Conservation (phyloP, 2,329 filamentous ascomycete genomes). For the Pseudogymnoascus sp. region DNA sequence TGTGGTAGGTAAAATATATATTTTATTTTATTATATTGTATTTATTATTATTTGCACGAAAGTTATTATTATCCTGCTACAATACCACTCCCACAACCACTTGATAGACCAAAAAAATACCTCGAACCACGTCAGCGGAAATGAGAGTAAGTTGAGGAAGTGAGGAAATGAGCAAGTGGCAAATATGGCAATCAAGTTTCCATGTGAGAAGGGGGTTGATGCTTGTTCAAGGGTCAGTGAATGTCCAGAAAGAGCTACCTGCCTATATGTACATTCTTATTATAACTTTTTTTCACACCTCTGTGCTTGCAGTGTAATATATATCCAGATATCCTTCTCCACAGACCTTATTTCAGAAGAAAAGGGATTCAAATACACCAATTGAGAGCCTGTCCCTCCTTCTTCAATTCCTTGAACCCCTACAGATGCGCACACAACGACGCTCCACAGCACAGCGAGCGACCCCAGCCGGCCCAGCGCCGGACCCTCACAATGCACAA, state of each 20-base stretch:
- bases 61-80: neutral
- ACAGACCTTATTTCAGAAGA: neutral
- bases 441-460: neutral
- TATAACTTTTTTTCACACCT: neutral
- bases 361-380: neutral
- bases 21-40: neutral
- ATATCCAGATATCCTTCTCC: neutral
- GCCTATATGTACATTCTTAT: constrained; percentile 1
- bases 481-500: neutral
- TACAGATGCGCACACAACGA: neutral
- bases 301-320: neutral
- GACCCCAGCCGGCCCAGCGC: neutral
- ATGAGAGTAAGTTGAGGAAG: neutral
- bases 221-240: neutral
- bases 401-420: neutral
- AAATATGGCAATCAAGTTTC: neutral
- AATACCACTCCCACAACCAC: neutral
- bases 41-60: neutral
- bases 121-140: neutral
- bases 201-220: neutral
- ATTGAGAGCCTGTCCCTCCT: neutral
- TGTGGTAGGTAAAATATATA: neutral
- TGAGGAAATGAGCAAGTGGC: neutral
- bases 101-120: neutral
- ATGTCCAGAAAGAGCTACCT: neutral